Conservation (phyloP, 345 rosid genomes). For the Citrus glauca region DNA sequence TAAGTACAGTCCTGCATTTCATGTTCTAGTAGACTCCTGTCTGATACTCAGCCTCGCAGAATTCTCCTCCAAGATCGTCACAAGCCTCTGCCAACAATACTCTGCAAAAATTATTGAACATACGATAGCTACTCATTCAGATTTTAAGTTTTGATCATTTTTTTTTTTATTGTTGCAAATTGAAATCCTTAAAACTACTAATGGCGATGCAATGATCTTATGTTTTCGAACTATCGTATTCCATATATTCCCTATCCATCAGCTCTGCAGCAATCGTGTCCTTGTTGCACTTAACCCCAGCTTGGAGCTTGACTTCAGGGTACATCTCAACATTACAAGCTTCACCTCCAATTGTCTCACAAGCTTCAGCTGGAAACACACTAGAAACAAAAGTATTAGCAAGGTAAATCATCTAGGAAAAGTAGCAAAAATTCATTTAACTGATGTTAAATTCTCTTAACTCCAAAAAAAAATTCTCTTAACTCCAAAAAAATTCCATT, state of each 20-base stretch:
- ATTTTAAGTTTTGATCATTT: background rate
- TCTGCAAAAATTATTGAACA: slow-evolving; percentile 32
- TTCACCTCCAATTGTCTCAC: slow-evolving; percentile 62
- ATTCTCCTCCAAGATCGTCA: slow-evolving; percentile 94
- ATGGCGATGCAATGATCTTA: slow-evolving; percentile 25
- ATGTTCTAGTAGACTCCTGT: slow-evolving; percentile 26
- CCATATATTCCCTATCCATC: slow-evolving; percentile 65
- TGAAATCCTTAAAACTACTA: background rate
- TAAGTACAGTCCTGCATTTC: background rate
- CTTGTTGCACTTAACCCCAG: slow-evolving; percentile 26
- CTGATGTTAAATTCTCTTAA: background rate
- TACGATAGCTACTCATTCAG: background rate
- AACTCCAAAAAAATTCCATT: background rate
- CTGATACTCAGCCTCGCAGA: slow-evolving; percentile 65
- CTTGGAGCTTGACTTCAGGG: slow-evolving; percentile 59
- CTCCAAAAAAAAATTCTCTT: background rate
- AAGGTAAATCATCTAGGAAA: background rate
- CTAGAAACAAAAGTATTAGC: slow-evolving; percentile 19
- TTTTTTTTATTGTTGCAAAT: background rate
- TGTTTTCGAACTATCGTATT: slow-evolving; percentile 66
- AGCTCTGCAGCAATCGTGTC: slow-evolving; percentile 35
- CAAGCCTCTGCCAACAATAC: slow-evolving; percentile 78
- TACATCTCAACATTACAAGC: slow-evolving; percentile 58
- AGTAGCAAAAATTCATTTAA: too few relatives aligned
- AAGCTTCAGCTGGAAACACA: slow-evolving; percentile 72